Base-by-base conservation (phyloP, 2,329 filamentous ascomycete species). In the Ceratocystis ficicola region DNA sequence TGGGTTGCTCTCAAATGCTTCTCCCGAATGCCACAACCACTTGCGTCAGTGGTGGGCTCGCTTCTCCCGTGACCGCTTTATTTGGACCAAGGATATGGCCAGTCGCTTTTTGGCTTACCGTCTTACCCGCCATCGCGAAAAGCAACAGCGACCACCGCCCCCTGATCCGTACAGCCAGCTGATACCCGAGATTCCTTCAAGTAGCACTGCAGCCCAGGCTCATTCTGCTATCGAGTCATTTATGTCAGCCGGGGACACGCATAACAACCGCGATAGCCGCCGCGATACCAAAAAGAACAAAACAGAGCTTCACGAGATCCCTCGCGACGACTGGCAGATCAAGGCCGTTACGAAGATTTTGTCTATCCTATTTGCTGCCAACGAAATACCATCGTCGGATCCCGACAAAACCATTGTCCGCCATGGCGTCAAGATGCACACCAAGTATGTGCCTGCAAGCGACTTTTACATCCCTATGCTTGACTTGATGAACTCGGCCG, bases 401-500 rank as follows among this genome's bases (percentile, higher is more conserved):
- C 7, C 12, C 15, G 55, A 59, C 55, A 59, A 59, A 30, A 59
- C 55, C 8, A 28, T 59, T 15, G 76, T 76, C 20, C 75, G 75
- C 6, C 22, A 55, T n/a, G 46, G 62, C 28, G 17, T 65, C 17
- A 50, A 76, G 69, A 75, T 74, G 22, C 79, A 83, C 69, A 85
- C 85, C 0, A 87, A 89, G 71, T 79, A 92, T 50, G 76, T 96
- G 32, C 85, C 90, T 0, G 90, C 88, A 3, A 93, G 85, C 71
- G 86, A 90, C 70, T 96, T 96, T 72, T 96, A 96, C 75, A 91
- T 90, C 72, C 88, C 88, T 0, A 77, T 95, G 67, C 81, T 96
- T 8, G 92, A 96, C 73, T 50, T 59, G 41, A 84, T 86, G n/a
- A 90, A 96, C 72, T 79, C 96, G 5, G 83, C 94, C 60, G 83